phyloP scores from a whole-genome alignment of 148 eudicot species.

The Camellia lanceoleosa region DNA sequence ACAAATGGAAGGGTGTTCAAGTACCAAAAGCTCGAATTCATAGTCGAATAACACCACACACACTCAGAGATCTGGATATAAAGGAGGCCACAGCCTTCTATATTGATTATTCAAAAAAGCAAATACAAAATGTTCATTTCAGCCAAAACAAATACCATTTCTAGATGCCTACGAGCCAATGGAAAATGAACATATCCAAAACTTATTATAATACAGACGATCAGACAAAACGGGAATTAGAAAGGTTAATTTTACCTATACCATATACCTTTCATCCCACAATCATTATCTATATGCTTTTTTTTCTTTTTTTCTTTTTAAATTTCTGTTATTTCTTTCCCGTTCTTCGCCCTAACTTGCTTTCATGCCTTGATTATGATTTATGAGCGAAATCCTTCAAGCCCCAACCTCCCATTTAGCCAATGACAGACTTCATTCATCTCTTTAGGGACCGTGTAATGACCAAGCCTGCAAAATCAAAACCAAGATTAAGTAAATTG shows the following conservation, averaged over 20 bases:
- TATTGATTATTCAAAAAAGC: slow-evolving; percentile 8
- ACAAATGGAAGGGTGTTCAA: not conserved
- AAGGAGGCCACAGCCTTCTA: not conserved
- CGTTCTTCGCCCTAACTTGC: slow-evolving; percentile 5
- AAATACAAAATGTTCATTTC: slow-evolving; percentile 16
- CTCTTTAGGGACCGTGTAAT: slow-evolving; percentile 79
- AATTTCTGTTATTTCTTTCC: slow-evolving; percentile 15
- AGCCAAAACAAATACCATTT: slow-evolving; percentile 5
- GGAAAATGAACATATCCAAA: not conserved
- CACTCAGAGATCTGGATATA: not conserved
- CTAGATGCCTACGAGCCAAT: slow-evolving; percentile 2
- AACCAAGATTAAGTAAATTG: not conserved
- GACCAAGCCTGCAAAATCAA: slow-evolving; percentile 66
- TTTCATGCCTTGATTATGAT: not conserved
- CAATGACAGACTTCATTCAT: slow-evolving; percentile 92
- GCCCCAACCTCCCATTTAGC: slow-evolving; percentile 48
- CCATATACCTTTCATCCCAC: slow-evolving; percentile 10
- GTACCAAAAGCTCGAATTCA: not conserved
- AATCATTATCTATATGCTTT: not conserved
- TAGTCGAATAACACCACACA: not conserved
- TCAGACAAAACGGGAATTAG: slow-evolving; percentile 11
- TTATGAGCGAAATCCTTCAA: slow-evolving; percentile 11
- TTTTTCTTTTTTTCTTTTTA: not conserved
- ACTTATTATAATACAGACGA: not conserved
- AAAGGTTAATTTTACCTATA: slow-evolving; percentile 16